phyloP scores from a whole-genome alignment of 148 eudicot species.

The Rhododendron vialii region DNA sequence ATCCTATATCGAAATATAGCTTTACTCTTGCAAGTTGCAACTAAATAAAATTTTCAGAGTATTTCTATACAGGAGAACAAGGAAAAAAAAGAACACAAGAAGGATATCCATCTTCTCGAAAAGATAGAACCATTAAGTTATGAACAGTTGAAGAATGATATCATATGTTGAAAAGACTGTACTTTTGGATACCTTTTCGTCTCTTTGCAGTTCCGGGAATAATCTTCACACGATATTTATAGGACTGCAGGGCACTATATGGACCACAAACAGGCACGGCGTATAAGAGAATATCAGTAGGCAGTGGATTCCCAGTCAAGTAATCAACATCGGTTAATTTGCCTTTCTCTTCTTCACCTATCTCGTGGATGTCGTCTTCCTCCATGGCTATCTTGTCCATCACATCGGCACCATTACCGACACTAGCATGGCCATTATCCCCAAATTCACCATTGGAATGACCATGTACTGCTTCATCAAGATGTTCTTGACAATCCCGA shows the following conservation, averaged over 20 bases:
- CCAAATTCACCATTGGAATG: conserved; percentile 24
- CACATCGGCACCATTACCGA: conserved; percentile 31
- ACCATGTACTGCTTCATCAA: conserved; percentile 29
- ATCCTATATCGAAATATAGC: background rate
- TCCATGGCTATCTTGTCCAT: conserved; percentile 74
- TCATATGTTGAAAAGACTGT: background rate
- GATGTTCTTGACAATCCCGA: conserved; percentile 80
- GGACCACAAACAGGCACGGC: conserved; percentile 98
- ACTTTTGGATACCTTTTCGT: conserved; percentile 71
- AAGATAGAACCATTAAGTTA: background rate
- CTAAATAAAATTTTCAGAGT: background rate
- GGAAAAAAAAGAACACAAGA: background rate
- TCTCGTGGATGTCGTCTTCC: conserved; percentile 96
- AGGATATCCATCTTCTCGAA: background rate
- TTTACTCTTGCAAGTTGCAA: background rate
- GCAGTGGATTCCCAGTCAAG: conserved; percentile 79
- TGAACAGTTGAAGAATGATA: background rate
- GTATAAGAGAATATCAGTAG: conserved; percentile 80
- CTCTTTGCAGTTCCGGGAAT: conserved; percentile 88
- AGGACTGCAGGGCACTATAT: conserved; percentile 76
- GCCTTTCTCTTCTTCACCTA: conserved; percentile 89
- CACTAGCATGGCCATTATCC: conserved; percentile 22
- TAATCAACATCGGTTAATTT: conserved; percentile 90
- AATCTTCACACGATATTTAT: conserved; percentile 87
- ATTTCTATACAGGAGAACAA: background rate